Evolutionary conservation across 805 yeast genomes (phyloP).

Genomic region (Deakozyma indianensis): DNA sequence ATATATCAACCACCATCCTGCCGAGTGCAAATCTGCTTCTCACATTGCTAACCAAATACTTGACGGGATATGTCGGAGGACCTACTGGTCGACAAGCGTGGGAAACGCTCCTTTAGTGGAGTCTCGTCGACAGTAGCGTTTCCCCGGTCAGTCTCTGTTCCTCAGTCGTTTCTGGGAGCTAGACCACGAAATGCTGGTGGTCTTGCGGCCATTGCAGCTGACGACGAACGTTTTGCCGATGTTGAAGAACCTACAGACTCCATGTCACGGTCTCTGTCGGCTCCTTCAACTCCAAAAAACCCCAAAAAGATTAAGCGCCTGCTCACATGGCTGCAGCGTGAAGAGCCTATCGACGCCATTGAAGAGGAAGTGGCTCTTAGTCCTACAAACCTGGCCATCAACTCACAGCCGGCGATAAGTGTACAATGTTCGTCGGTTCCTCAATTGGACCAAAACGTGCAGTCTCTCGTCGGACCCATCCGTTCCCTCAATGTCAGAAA

Average conservation of each 20-base stretch:
- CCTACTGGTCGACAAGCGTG: not conserved
- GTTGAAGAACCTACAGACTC: not conserved
- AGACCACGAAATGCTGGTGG: not conserved
- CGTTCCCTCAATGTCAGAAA: not conserved
- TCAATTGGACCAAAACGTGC: not conserved
- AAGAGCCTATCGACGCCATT: not conserved
- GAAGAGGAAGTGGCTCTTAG: not conserved
- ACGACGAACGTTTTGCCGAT: not conserved
- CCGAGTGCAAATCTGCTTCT: not conserved
- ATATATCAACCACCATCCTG: not conserved
- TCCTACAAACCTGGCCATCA: too few relatives aligned
- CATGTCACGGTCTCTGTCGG: not conserved
- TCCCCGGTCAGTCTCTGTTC: not conserved
- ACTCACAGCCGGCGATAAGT: too few relatives aligned
- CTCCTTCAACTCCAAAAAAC: too few relatives aligned
- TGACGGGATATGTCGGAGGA: not conserved
- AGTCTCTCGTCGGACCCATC: not conserved
- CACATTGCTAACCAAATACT: not conserved
- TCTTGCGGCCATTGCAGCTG: not conserved
- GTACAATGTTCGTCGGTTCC: too few relatives aligned
- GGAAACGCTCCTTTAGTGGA: not conserved
- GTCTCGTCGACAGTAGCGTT: not conserved
- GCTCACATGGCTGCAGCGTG: not conserved
- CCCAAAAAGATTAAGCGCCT: not conserved
- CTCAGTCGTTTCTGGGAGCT: slow-evolving; percentile 1